phyloP scores from a whole-genome alignment of 2,329 filamentous ascomycete species.

The Xylaria arbuscula region DNA sequence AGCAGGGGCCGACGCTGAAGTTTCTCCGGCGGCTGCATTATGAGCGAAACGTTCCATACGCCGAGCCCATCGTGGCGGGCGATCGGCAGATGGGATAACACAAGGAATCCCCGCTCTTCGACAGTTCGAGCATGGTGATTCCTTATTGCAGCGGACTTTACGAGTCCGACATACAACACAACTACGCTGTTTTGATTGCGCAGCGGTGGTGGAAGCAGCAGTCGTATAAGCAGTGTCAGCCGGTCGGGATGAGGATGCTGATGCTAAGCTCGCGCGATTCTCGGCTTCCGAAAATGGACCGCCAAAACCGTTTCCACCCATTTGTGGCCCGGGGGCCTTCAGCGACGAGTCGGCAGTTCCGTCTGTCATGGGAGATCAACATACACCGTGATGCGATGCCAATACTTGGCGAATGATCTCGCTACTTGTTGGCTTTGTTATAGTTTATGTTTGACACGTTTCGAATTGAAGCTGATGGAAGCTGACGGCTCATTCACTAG shows the following conservation, averaged over 20 bases:
- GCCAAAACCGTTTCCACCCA: not conserved
- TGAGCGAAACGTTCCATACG: slow-evolving; percentile 58
- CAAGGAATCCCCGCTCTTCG: slow-evolving; percentile 64
- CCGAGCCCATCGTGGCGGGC: slow-evolving; percentile 65
- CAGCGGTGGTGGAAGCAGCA: not conserved
- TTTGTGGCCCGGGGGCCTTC: slow-evolving; percentile 1
- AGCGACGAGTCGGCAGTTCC: slow-evolving; percentile 14
- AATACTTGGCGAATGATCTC: not conserved
- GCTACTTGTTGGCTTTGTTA: not conserved
- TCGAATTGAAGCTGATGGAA: not conserved
- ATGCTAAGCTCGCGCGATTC: slow-evolving; percentile 37
- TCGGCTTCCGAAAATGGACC: slow-evolving; percentile 38
- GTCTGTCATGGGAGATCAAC: slow-evolving; percentile 14
- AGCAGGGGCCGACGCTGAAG: slow-evolving; percentile 49
- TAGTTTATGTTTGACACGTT: not conserved
- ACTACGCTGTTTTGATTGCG: slow-evolving; percentile 40
- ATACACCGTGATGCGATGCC: not conserved
- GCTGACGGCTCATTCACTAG: not conserved
- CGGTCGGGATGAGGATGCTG: not conserved
- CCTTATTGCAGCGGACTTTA: slow-evolving; percentile 69
- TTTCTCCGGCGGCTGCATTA: slow-evolving; percentile 50
- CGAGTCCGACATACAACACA: slow-evolving; percentile 59
- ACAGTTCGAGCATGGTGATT: slow-evolving; percentile 67
- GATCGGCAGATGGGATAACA: slow-evolving; percentile 61
- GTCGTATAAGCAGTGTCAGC: not conserved